phyloP scores from a whole-genome alignment of 768 basidiomycete genomes.

The Leucosporidium scottii region DNA sequence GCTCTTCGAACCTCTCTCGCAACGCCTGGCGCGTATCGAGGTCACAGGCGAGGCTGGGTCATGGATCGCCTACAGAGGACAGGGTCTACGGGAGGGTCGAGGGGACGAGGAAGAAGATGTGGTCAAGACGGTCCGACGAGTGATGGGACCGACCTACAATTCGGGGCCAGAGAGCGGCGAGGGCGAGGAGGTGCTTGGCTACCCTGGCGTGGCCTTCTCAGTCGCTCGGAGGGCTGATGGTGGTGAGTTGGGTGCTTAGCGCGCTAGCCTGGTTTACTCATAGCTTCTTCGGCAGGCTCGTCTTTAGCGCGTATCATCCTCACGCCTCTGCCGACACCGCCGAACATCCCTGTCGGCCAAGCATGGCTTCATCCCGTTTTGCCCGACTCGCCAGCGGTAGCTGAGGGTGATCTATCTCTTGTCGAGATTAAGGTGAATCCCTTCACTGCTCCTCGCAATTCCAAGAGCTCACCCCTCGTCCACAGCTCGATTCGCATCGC shows the following conservation, averaged over 20 bases:
- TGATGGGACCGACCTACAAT: slow-evolving; percentile 40
- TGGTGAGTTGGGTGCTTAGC: slow-evolving; percentile 21
- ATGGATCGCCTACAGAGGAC: slow-evolving; percentile 26
- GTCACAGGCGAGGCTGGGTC: slow-evolving; percentile 6
- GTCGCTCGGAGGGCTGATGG: slow-evolving; percentile 17
- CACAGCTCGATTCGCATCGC: slow-evolving; percentile 9
- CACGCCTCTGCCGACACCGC: slow-evolving; percentile 10
- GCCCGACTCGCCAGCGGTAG: slow-evolving; percentile 2
- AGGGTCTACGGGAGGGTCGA: background rate
- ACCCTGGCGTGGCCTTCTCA: slow-evolving; percentile 41
- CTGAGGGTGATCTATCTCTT: slow-evolving; percentile 28
- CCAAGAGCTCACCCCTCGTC: background rate
- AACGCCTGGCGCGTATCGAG: background rate
- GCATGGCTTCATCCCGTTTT: slow-evolving; percentile 13
- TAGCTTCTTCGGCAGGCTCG: background rate
- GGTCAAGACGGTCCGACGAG: slow-evolving; percentile 27
- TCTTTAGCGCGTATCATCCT: slow-evolving; percentile 15
- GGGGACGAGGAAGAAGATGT: slow-evolving; percentile 14
- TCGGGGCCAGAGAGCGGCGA: background rate
- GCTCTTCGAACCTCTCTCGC: background rate
- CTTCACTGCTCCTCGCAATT: background rate
- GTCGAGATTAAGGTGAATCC: slow-evolving; percentile 28
- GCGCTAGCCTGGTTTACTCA: background rate
- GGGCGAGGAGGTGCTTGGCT: slow-evolving; percentile 34
- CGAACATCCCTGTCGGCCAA: slow-evolving; percentile 6